Percentiles rank a stretch among this genome's conserved stretches.
phyloP scores from a whole-genome alignment of 2,329 filamentous ascomycete species.

The Lasiodiplodia sp. region DNA sequence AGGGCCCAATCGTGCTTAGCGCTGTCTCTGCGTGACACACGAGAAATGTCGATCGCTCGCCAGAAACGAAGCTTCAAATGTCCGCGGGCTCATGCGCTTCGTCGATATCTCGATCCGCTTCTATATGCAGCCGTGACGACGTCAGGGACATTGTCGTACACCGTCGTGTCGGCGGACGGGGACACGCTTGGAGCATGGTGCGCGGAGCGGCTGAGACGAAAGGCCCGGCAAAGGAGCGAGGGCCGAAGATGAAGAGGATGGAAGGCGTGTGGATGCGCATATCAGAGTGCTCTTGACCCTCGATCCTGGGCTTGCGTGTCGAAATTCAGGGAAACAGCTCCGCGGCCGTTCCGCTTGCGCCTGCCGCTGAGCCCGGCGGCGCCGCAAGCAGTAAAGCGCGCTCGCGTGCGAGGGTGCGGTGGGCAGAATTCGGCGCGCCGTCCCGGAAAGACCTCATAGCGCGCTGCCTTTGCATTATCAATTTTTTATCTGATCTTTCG shows the following conservation, averaged over 20 bases:
- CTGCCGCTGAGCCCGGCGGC: conserved; percentile 4
- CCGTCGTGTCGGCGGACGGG: too few species aligned
- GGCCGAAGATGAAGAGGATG: not conserved
- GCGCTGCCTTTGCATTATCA: conserved; percentile 19
- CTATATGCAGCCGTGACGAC: not conserved
- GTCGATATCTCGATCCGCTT: not conserved
- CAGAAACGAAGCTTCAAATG: not conserved
- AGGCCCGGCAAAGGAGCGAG: not conserved
- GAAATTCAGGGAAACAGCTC: not conserved
- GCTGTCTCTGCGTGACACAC: conserved; percentile 12
- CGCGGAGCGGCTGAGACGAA: not conserved
- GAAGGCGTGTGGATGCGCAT: not conserved
- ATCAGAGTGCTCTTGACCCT: conserved; percentile 5
- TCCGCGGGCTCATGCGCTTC: not conserved
- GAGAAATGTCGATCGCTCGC: conserved; percentile 14
- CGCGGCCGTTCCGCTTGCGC: conserved; percentile 4
- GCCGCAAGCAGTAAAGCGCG: not conserved
- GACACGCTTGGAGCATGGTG: too few species aligned
- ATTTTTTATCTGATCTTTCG: conserved; percentile 22
- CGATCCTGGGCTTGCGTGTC: not conserved
- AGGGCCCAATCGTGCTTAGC: conserved; percentile 12
- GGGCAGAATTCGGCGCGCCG: not conserved
- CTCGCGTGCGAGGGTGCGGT: not conserved
- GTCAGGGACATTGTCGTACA: too few species aligned
- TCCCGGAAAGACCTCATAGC: conserved; percentile 16